Percentiles rank a stretch among this genome's conserved stretches.
phyloP scores from a whole-genome alignment of 108 stramenopile genomes.

The Nitzschia putrida region DNA sequence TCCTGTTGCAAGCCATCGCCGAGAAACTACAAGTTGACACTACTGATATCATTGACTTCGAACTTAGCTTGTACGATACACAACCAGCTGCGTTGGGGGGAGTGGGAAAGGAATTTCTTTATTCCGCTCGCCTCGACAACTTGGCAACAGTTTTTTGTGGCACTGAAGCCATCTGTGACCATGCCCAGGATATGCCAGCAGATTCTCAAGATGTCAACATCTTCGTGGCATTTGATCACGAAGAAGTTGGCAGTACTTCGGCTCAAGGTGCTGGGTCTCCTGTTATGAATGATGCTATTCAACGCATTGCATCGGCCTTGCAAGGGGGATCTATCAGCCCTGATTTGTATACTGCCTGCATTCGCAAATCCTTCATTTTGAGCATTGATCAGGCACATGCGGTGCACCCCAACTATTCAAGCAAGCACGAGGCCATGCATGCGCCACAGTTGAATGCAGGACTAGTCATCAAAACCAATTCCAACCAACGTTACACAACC shows the following conservation, averaged over 20 bases:
- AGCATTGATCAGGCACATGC: conserved; percentile 94
- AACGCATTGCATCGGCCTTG: conserved; percentile 69
- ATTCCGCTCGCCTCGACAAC: conserved; percentile 93
- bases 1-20: conserved; percentile 81
- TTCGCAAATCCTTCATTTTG: conserved; percentile 76
- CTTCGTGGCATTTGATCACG: conserved; percentile 92
- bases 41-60: conserved; percentile 90
- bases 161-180: conserved; percentile 58
- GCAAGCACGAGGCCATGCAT: conserved; percentile 87
- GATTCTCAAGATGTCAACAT: conserved; percentile 63
- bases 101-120: conserved; percentile 86
- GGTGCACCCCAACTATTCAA: conserved; percentile 89
- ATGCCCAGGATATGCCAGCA: conserved; percentile 38
- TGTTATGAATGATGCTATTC: conserved; percentile 81
- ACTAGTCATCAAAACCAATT: conserved; percentile 91
- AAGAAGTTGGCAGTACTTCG: conserved; percentile 88
- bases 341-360: conserved; percentile 54
- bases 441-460: conserved; percentile 88
- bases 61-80: conserved; percentile 90
- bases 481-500: conserved; percentile 91
- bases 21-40: conserved; percentile 62
- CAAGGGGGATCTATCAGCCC: conserved; percentile 50
- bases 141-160: conserved; percentile 85
- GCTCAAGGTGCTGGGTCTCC: conserved; percentile 92
- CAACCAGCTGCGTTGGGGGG: conserved; percentile 92